Base-by-base conservation (phyloP, 768 basidiomycete genomes). In the Crassisporium funariophilum region DNA sequence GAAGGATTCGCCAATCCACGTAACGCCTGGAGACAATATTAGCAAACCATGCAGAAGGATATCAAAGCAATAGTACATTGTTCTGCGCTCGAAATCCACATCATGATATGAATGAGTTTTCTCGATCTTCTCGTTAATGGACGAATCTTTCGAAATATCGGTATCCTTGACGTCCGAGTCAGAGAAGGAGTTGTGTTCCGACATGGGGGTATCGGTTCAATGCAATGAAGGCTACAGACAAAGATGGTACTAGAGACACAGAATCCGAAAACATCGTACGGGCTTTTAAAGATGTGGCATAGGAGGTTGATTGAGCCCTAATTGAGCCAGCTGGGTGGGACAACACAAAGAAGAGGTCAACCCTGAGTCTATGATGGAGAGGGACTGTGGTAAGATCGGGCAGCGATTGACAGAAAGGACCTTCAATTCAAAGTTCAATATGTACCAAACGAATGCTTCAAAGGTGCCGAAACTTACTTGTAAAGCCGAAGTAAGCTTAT, bases 1-100 rank as follows among this genome's bases (percentile, higher is more conserved):
- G 75, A 4, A 77, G 58, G 27, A 76, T 68, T 33, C 72, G 67
- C 57, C 62, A 68, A 51, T 75, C 74, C 13, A 75, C 61, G 50
- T 61, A 69, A 44, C 68, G 67, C 61, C 74, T 77, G 42, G 43
- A 5, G 27, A 35, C 24, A 6, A 19, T 34, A 12, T 39, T 42
- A 17, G 33, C 34, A 25, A 44, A 45, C 45, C 24, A 35, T 47
- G 21, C 12, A 33, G 31, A 10, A 33, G 16, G 17, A 27, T n/a
- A n/a, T n/a, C n/a, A n/a, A n/a, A n/a, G n/a, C n/a, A n/a, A n/a
- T n/a, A n/a, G n/a, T 59, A 72, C 73, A 73, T 68, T 9, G 72
- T 72, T 42, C 51, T 63, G 51, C 57, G 63, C 52, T 73, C 71
- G 35, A 73, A 68, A 21, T 51, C 59, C 12, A 46, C 49, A 47